Base-by-base conservation (phyloP, 495 filamentous ascomycete species). In the Xylaria flabelliformis region DNA sequence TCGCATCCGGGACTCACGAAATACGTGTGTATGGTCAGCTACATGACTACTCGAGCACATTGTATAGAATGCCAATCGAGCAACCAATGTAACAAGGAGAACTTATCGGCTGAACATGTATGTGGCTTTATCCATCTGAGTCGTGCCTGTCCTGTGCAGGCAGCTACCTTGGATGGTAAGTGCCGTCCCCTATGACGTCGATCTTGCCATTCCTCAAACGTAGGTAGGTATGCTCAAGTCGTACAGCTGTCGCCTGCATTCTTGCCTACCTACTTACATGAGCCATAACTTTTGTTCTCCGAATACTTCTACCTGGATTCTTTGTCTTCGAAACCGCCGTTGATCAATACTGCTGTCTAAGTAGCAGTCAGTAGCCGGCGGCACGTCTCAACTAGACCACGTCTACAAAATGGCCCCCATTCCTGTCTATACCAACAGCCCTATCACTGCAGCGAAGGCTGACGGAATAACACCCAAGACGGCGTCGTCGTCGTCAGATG, bases 341-440 rank as follows among this genome's bases (percentile, higher is more conserved):
- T 15, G 32, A 55, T 67, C 24, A 15, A 44, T 36, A 55, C 34
- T 26, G n/a, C 48, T 53, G 29, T 53, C 34, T 36, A 36, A 36
- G 34, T 36, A 36, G 34, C 34, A 36, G 34, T 36, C 34, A 36
- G 34, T 36, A 36, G 34, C 29, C 17, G 42, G 39, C n/a, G 36
- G 50, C 67, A 69, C 39, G 76, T 68, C 83, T 44, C 42, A 41
- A 42, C 39, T 17, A 1, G 48, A 67, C 58, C 58, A 61, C 8
- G 19, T 64, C 6, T 12, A 50, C 61, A 67, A 34, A 44, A 90
- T 90, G 85, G 81, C 88, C 12, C 87, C 88, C 5, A 87, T 92
- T 73, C 86, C 80, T 53, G 83, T 90, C 36, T 88, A 90, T 83
- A 86, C 83, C 26, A 82, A 90, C 50, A 86, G 86, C 59, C 89